Conservation (phyloP, 495 filamentous ascomycete species). For the Annulohypoxylon nitens region DNA sequence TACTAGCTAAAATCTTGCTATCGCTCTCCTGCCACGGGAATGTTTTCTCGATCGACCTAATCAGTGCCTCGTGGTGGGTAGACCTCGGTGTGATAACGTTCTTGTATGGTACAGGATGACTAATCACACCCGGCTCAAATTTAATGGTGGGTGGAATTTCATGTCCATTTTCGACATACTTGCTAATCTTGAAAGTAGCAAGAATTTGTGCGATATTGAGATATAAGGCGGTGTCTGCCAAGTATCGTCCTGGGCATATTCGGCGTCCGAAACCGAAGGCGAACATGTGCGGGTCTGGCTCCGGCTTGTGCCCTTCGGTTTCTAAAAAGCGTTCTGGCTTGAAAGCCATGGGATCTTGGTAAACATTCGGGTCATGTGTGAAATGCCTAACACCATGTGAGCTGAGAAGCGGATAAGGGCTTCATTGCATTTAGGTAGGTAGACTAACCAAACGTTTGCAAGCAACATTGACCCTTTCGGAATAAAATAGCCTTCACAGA, state of each 20-base stretch:
- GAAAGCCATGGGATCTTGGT: slow-evolving; percentile 60
- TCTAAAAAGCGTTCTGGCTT: slow-evolving; percentile 57
- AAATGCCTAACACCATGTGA: slow-evolving; percentile 46
- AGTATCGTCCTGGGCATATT: slow-evolving; percentile 64
- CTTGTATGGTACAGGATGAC: slow-evolving; percentile 53
- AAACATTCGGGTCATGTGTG: slow-evolving; percentile 53
- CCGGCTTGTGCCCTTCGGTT: slow-evolving; percentile 51
- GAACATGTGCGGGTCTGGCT: slow-evolving; percentile 57
- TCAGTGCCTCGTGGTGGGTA: slow-evolving; percentile 50
- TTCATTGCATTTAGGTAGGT: too few relatives aligned
- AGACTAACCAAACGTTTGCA: slow-evolving; percentile 49
- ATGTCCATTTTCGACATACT: slow-evolving; percentile 49
- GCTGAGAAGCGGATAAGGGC: too few relatives aligned
- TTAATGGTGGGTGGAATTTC: slow-evolving; percentile 39
- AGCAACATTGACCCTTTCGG: slow-evolving; percentile 58
- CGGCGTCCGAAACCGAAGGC: slow-evolving; percentile 68
- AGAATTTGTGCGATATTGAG: slow-evolving; percentile 60
- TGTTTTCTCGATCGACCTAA: slow-evolving; percentile 53
- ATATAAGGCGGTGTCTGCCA: slow-evolving; percentile 62
- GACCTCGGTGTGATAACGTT: slow-evolving; percentile 53
- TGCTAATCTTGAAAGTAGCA: slow-evolving; percentile 58
- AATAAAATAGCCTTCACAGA: slow-evolving; percentile 65
- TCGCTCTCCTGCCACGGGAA: slow-evolving; percentile 63
- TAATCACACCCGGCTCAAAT: slow-evolving; percentile 49
- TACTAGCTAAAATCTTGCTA: slow-evolving; percentile 41